Evolutionary conservation across 2,329 filamentous ascomycete species (phyloP).

Genomic region (Monilinia vaccinii-corymbosi): DNA sequence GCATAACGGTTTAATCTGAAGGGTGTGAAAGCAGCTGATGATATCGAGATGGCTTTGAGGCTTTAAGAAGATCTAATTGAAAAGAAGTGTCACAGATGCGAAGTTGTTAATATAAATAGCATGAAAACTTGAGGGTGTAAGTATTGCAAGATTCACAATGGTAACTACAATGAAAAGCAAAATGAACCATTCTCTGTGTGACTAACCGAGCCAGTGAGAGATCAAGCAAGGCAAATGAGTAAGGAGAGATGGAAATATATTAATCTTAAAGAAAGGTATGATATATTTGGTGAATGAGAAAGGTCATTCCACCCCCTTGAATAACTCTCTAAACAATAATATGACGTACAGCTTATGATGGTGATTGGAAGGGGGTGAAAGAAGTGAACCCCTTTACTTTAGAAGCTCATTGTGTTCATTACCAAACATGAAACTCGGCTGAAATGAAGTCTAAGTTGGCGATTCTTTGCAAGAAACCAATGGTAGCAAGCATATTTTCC

Average conservation of each 20-base stretch:
- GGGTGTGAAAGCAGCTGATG: neutral
- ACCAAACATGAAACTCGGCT: neutral
- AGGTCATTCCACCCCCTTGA: conserved; percentile 2
- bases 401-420: too few relatives aligned
- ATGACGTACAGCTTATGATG: neutral
- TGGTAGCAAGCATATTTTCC: neutral
- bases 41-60: neutral
- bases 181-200: neutral
- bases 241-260: neutral
- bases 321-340: neutral
- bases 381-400: too few relatives aligned
- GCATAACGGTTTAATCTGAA: neutral
- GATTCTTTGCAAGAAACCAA: neutral
- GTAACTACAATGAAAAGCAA: neutral
- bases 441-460: neutral
- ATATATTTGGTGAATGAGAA: neutral
- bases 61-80: neutral
- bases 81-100: neutral
- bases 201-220: neutral
- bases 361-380: neutral
- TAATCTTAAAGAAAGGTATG: neutral
- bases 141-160: neutral
- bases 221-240: neutral
- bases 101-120: neutral
- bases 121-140: neutral